Base-by-base conservation (phyloP, 192 early-diverging fungal species). In the Podochytrium sp. region DNA sequence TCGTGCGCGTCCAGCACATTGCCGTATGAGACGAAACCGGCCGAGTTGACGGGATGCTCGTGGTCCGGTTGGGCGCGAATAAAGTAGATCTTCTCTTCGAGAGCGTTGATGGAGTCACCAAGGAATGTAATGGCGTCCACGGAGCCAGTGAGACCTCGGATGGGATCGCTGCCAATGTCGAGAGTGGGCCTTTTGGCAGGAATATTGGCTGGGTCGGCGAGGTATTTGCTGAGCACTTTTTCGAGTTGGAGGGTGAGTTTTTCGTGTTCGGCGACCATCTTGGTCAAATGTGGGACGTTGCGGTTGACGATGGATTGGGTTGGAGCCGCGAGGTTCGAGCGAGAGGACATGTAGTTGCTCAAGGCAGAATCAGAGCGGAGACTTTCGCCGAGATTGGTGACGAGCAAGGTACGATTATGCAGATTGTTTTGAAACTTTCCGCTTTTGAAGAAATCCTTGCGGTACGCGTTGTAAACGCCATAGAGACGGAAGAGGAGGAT, bases 81-180 rank as follows among this genome's bases (percentile, higher is more conserved):
- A 29, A 27, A 64, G 73, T 86, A 86, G 38, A 86, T 86, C 50
- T 84, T 42, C 25, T 73, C 73, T 59, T 86, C 84, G 29, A 86
- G 43, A 0, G 62, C 62, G 29, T 78, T 64, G 1, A 86, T 58
- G 27, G 56, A 12, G 29, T 58, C 43, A 2, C 80, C 59, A 29
- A 72, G 70, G 59, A 64, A 73, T 33, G 29, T 23, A 47, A 86
- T 86, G 2, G 81, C 74, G 51, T 86, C 82, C 23, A 86, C 84
- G 3, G 6, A 79, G 38, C 41, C 84, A 71, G 55, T 80, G 77
- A 47, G 39, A 56, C 49, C 62, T 20, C 20, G 39, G 32, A 39
- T 72, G 34, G 49, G 47, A 50, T 35, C 57, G 42, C 51, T 77
- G 33, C 66, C 73, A 25, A 70, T 65, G 30, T 53, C 23, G 57